Conservation (phyloP, 495 filamentous ascomycete species). For the Pseudotulostoma volvatum region DNA sequence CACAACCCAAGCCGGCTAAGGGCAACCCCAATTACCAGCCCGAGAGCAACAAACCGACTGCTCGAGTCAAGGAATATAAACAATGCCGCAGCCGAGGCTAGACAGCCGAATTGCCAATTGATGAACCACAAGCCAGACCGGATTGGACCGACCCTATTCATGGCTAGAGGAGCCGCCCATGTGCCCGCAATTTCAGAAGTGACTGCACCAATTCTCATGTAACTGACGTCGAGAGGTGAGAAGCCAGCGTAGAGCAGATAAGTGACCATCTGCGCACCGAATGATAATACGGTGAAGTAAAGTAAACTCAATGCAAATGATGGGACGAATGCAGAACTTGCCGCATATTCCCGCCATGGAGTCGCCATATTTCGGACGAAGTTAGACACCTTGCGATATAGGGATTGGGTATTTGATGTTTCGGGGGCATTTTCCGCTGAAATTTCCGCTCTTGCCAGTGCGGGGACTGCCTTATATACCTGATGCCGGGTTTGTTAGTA, state of each 20-base stretch:
- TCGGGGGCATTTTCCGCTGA: not conserved
- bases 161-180: conserved; percentile 34
- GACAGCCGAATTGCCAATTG: conserved; percentile 41
- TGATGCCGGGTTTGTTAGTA: conserved; percentile 1
- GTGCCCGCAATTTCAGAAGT: conserved; percentile 33
- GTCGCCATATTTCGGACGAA: conserved; percentile 6
- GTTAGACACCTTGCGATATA: not conserved
- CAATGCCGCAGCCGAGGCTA: conserved; percentile 24
- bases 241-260: conserved; percentile 41
- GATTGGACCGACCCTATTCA: conserved; percentile 37
- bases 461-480: conserved; percentile 27
- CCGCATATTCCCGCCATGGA: conserved; percentile 26
- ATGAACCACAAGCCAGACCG: conserved; percentile 47
- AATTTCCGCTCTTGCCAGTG: conserved; percentile 10
- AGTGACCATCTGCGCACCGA: conserved; percentile 42
- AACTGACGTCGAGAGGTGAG: conserved; percentile 33
- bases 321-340: conserved; percentile 30
- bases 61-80: conserved; percentile 22
- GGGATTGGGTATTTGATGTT: not conserved
- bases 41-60: conserved; percentile 21
- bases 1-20: conserved; percentile 49
- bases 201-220: conserved; percentile 35
- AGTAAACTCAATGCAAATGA: conserved; percentile 39
- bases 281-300: conserved; percentile 43
- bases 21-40: conserved; percentile 34